phyloP scores from a whole-genome alignment of 2,329 filamentous ascomycete genomes.

The Sporothrix inflata region DNA sequence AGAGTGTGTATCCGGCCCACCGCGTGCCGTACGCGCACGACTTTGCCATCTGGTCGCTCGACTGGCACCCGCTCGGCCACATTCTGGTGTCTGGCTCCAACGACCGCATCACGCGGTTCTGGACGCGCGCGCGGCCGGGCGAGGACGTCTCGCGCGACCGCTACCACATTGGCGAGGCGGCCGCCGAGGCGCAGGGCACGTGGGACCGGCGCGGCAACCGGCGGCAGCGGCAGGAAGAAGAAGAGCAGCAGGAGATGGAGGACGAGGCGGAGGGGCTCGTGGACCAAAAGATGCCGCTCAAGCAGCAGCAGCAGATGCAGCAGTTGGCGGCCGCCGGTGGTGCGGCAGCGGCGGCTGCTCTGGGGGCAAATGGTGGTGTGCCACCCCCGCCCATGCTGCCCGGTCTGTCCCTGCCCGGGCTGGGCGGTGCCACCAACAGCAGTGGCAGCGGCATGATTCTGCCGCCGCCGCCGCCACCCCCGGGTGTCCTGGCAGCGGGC shows the following conservation, averaged over 20 bases:
- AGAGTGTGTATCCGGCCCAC: constrained; percentile 92
- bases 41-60: constrained; percentile 94
- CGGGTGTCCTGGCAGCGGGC: constrained; percentile 50
- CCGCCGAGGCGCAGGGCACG: constrained; percentile 92
- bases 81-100: constrained; percentile 95
- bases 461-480: constrained; percentile 52
- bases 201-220: constrained; percentile 81
- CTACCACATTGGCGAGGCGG: constrained; percentile 92
- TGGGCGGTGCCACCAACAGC: constrained; percentile 43
- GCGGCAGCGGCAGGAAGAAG: constrained; percentile 82
- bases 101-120: constrained; percentile 95
- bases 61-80: constrained; percentile 96
- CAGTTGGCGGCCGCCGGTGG: constrained; percentile 20
- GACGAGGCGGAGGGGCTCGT: constrained; percentile 92
- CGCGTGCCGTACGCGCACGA: constrained; percentile 86
- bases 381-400: constrained; percentile 55
- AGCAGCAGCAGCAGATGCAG: constrained; percentile 42
- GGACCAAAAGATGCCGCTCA: constrained; percentile 80
- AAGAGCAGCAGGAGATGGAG: constrained; percentile 90
- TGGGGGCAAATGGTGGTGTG: constrained; percentile 47
- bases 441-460: constrained; percentile 48
- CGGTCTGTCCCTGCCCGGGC: constrained; percentile 61
- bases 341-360: background rate
- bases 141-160: constrained; percentile 83
- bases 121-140: constrained; percentile 87